Evolutionary conservation across 2,329 filamentous ascomycete genomes (phyloP).

Genomic region (Colletotrichum falcatum): DNA sequence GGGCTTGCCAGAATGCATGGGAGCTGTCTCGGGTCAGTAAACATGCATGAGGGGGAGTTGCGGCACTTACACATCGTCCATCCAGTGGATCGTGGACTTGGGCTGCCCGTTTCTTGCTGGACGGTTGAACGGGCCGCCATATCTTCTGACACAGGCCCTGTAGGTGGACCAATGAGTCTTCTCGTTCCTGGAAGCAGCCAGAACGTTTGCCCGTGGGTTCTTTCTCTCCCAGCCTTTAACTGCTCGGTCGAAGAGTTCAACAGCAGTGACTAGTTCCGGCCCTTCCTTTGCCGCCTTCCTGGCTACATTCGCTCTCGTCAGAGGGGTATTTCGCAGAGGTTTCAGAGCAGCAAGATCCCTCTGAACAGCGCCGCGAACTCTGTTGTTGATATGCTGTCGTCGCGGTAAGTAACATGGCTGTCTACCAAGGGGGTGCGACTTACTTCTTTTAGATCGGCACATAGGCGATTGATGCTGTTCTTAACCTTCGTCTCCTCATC

Average conservation of each 20-base stretch:
- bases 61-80: slow-evolving; percentile 17
- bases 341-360: neutral
- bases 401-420: neutral
- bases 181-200: neutral
- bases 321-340: slow-evolving; percentile 3
- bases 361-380: neutral
- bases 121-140: neutral
- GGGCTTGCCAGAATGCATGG: slow-evolving; percentile 15
- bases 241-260: neutral
- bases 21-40: neutral
- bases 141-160: slow-evolving; percentile 23
- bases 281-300: neutral
- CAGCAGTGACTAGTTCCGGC: neutral
- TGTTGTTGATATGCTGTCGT: neutral
- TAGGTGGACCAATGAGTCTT: slow-evolving; percentile 31
- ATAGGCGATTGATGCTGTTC: neutral
- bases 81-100: slow-evolving; percentile 10
- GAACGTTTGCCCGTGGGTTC: neutral
- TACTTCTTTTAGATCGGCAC: neutral
- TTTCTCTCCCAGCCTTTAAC: neutral
- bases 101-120: neutral
- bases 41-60: neutral
- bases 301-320: neutral
- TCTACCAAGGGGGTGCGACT: neutral
- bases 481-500: neutral